Evolutionary conservation across 768 basidiomycete species (phyloP).

Genomic region (Trametes punicea): DNA sequence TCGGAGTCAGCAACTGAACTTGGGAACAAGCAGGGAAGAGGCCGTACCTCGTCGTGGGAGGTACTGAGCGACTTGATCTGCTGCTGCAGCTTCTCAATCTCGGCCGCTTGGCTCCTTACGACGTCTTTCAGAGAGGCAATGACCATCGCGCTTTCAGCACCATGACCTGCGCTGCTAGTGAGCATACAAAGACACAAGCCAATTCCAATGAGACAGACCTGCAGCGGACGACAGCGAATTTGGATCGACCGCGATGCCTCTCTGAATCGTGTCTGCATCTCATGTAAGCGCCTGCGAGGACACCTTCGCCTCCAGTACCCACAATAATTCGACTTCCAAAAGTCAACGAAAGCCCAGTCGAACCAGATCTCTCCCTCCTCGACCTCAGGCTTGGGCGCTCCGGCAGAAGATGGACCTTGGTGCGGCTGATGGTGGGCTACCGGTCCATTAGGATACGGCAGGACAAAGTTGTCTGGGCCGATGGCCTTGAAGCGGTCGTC

Average conservation of each 20-base stretch:
- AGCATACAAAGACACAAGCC: background rate
- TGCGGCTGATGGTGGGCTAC: conserved; percentile 16
- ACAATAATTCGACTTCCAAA: conserved; percentile 99
- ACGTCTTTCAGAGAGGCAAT: conserved; percentile 82
- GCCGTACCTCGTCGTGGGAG: conserved; percentile 34
- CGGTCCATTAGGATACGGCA: conserved; percentile 41
- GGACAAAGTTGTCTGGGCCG: conserved; percentile 79
- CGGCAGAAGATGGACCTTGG: conserved; percentile 30
- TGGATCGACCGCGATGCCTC: conserved; percentile 68
- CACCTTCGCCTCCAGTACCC: conserved; percentile 29
- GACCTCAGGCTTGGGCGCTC: conserved; percentile 35
- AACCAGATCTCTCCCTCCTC: conserved; percentile 90
- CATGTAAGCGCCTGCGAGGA: background rate
- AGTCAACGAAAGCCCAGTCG: conserved; percentile 97
- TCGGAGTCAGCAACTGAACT: background rate
- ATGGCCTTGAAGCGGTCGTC: conserved; percentile 91
- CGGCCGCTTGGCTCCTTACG: conserved; percentile 75
- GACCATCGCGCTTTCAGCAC: conserved; percentile 67
- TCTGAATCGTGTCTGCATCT: conserved; percentile 66
- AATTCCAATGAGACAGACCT: conserved; percentile 38
- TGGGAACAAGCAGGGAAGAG: background rate
- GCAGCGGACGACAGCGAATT: conserved; percentile 57
- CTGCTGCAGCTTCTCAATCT: conserved; percentile 67
- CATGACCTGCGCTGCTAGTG: conserved; percentile 41
- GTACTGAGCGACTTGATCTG: conserved; percentile 47